Evolutionary conservation across 257 asterid species (phyloP), one percentile per base, ranked within the genome.

Genomic region (Ilex aquifolium): DNA sequence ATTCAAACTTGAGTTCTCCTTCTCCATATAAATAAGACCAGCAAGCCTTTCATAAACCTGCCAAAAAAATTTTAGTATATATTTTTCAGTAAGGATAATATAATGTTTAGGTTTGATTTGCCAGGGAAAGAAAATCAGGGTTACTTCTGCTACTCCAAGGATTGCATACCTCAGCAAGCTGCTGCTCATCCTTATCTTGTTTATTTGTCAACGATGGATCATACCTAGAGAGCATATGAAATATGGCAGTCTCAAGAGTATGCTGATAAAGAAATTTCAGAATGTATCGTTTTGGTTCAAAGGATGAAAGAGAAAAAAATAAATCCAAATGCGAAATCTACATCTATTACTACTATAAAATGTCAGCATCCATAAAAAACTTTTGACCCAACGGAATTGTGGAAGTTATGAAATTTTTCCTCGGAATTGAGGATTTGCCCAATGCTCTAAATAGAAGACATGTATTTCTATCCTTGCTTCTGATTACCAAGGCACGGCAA

Each of bases 1-100:
- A 32, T 79, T 76, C 76, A 79, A 39, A 66, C 77, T 83, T 17
- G 95, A 74, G 71, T 87, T 92, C 65, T 87, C 89, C 69, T 92
- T 82, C 56, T 92, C 98, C 85, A 87, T 73, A 9, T 95, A 78
- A 52, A 92, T 74, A 51, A 92, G 71, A 77, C 89, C 85, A 66
- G 94, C 78, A 64, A 92, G 80, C 32, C 95, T 80, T 57, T 87
- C 87, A 62, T 82, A 72, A 9, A 85, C 95, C 98, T 91, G 79
- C 75, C 67, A 65, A 40, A 65, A 40, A 12, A 12, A 13, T 44
- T 69, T 61, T 44, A 21, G 10, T n/a, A n/a, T n/a, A n/a, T n/a
- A n/a, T n/a, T 36, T 6, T 56, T 55, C 30, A 13, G 11, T 53
- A 53, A 3, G 10, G 27, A 31, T 42, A 56, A 10, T 21, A 27